Evolutionary conservation across 345 rosid genomes (phyloP), one percentile per base, ranked within the genome.

Genomic region (Populus davidiana): DNA sequence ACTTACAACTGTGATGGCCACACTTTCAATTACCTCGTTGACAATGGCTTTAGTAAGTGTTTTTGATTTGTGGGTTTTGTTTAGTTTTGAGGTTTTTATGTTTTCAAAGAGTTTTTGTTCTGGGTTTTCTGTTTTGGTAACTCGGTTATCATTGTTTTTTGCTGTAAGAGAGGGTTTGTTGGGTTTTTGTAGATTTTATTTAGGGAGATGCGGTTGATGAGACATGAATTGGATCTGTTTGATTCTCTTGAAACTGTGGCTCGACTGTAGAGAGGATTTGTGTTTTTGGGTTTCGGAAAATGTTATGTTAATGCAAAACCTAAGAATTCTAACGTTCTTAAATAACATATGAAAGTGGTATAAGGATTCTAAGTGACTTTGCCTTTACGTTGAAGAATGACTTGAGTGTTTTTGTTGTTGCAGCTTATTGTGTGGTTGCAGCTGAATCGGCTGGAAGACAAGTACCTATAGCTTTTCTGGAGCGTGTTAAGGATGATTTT

Each of bases 1-100:
- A 89, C 92, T 20, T 89, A 89, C 87, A 86, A 81, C 83, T 89
- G 92, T 87, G 90, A 86, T 52, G 90, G 87, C 13, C 92, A 89
- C 79, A 89, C 92, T 78, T 87, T 89, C 78, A 89, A 89, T 80
- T 89, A 83, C 81, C 92, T 86, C 85, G 89, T 86, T 16, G 89
- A 89, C 70, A 75, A 78, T 70, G 92, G 90, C 86, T 88, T 81
- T 78, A 82, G 89, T 86, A 69, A 69, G 39, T 63, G 18, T n/a
- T 31, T 56, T 38, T 69, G 39, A 62, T 39, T 33, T 27, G 41
- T 29, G 14, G 0, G 8, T 39, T 41, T 10, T 23, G 13, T 27
- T n/a, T 49, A 59, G 47, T 12, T 39, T n/a, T 5, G 39, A 20
- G 18, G 50, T 47, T 47, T n/a, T 59, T 0, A n/a, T 11, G 63